Evolutionary conservation across 495 filamentous ascomycete species (phyloP).

Genomic region (Penicillium paxilli): DNA sequence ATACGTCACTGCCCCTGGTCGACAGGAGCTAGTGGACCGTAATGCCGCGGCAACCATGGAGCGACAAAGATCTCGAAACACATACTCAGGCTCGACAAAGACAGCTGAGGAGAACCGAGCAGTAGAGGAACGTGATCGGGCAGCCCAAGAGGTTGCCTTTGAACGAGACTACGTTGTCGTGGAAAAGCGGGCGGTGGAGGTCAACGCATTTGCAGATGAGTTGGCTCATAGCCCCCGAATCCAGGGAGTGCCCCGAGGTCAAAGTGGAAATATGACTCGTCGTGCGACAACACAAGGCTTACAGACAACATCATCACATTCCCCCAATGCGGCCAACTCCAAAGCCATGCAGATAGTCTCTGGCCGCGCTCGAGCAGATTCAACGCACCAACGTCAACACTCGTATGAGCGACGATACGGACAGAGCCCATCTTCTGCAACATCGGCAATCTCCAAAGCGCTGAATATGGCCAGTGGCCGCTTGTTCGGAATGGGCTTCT

Average conservation of each 20-base stretch:
- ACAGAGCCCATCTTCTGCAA: conserved; percentile 74
- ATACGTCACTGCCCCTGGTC: conserved; percentile 62
- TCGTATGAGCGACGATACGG: conserved; percentile 82
- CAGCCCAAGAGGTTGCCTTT: conserved; percentile 84
- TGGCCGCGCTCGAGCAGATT: conserved; percentile 60
- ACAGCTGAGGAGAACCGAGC: conserved; percentile 40
- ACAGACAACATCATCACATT: conserved; percentile 38
- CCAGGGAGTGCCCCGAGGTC: conserved; percentile 39
- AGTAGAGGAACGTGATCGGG: conserved; percentile 67
- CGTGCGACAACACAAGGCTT: conserved; percentile 68
- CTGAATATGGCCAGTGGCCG: conserved; percentile 91
- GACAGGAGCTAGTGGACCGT: conserved; percentile 50
- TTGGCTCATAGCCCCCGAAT: conserved; percentile 74
- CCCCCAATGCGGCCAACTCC: conserved; percentile 41
- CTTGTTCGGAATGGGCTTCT: conserved; percentile 72
- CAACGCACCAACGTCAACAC: conserved; percentile 60
- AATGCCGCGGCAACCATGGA: conserved; percentile 43
- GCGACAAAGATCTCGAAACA: conserved; percentile 49
- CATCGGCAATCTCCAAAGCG: conserved; percentile 89
- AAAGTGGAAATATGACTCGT: conserved; percentile 55
- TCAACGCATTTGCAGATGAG: conserved; percentile 96
- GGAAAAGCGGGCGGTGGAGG: conserved; percentile 91
- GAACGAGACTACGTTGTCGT: conserved; percentile 94
- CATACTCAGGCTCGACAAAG: conserved; percentile 45
- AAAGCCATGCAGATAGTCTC: conserved; percentile 69